Evolutionary conservation across 139 green algal genomes (phyloP).

Genomic region (Zygnema circumcarinatum): DNA sequence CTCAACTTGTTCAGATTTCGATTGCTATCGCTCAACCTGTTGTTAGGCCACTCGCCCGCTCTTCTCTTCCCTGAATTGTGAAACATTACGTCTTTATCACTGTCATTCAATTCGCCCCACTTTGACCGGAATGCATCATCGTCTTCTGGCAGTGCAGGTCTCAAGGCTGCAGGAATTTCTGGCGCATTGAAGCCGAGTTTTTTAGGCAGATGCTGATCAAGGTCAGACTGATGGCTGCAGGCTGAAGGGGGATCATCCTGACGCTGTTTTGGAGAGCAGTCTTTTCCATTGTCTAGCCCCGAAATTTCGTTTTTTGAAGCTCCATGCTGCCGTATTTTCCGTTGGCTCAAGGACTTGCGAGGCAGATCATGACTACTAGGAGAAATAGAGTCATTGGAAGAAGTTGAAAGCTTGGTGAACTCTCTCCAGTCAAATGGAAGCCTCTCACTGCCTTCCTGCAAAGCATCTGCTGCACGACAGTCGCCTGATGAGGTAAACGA

Average conservation of each 20-base stretch:
- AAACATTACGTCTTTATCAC: neutral
- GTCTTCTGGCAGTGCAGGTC: too few species aligned
- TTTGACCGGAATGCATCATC: too few species aligned
- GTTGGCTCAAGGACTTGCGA: neutral
- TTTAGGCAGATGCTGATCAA: too few species aligned
- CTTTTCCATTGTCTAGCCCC: too few species aligned
- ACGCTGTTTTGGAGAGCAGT: too few species aligned
- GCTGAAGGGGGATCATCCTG: too few species aligned
- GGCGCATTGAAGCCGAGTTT: too few species aligned
- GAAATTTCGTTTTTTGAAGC: too few species aligned
- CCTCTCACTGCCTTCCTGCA: neutral
- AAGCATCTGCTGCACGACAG: neutral
- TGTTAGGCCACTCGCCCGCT: neutral
- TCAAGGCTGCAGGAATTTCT: too few species aligned
- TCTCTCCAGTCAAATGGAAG: neutral
- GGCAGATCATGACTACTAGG: neutral
- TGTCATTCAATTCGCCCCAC: too few species aligned
- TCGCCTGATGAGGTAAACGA: neutral
- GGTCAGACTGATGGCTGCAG: too few species aligned
- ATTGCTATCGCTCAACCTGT: too few species aligned
- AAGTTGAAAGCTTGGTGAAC: neutral
- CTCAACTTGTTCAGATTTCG: neutral
- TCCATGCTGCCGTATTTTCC: neutral
- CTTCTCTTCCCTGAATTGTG: neutral
- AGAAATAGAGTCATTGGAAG: neutral